Base-by-base conservation (phyloP, 768 basidiomycete species). In the Epithele typhae region DNA sequence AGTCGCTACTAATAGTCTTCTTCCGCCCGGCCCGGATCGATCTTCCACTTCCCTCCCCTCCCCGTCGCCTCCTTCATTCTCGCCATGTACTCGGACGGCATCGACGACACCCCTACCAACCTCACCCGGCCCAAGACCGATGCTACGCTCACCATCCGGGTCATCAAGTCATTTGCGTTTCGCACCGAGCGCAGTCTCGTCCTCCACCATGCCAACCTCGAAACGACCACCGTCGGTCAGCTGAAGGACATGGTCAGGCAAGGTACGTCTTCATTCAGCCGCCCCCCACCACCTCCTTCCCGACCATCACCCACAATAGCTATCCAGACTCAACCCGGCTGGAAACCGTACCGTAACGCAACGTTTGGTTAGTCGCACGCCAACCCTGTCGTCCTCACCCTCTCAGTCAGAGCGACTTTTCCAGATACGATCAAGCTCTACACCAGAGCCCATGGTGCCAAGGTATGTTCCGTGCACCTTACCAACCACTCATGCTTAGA, bases 81-180 rank as follows among this genome's bases (percentile, higher is more conserved):
- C 27, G 27, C 7, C 22, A 53, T 55, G 51, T 17, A 49, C 21
- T 52, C 48, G 36, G 61, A 57, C 56, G 63, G 61, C 47, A 66
- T 68, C 54, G 68, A 69, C 40, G 71, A 75, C 45, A 57, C 66
- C 25, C 72, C 82, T 34, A 82, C 83, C 35, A 92, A 85, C 67
- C 69, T 76, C 43, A 72, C 80, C 23, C 72, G 76, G 3, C 86
- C 91, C 9, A 75, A 69, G 55, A 84, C 85, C 2, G 74, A 81
- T 51, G 91, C 92, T 18, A 92, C 91, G 4, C 68, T 98, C 47
- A 98, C 95, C 6, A 65, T 98, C 40, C 83, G 95, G 25, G 76
- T 97, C 52, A 90, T 99, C 71, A 99, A 99, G 63, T 92, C 90
- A 17, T 95, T 99, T 64, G 83, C 82, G 60, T 97, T 81, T 65